Conservation (phyloP, 257 asterid genomes). For the Solanum habrochaites region DNA sequence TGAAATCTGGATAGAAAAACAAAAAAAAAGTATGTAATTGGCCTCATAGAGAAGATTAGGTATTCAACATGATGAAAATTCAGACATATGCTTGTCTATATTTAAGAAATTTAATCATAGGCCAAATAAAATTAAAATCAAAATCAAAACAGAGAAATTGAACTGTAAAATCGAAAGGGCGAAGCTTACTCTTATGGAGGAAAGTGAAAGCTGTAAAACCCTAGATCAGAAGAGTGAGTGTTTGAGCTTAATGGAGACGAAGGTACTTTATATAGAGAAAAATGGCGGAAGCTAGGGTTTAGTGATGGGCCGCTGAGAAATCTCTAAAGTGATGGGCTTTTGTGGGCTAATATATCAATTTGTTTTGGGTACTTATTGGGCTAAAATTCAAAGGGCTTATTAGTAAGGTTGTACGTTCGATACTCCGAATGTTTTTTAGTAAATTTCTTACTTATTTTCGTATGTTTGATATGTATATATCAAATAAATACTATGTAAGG, state of each 20-base stretch:
- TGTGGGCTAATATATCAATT: neutral
- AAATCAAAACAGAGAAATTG: neutral
- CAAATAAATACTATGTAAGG: too few relatives aligned
- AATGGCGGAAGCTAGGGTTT: neutral
- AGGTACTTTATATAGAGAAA: neutral
- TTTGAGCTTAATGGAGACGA: neutral
- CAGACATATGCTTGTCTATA: constrained; percentile 37
- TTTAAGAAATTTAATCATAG: constrained; percentile 10
- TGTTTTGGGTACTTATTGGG: neutral
- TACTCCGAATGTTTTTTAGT: neutral
- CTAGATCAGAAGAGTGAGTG: neutral
- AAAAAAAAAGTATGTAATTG: neutral
- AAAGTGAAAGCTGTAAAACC: neutral
- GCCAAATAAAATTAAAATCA: neutral
- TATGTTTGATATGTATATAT: too few relatives aligned
- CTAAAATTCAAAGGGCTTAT: neutral
- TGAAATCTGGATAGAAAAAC: neutral
- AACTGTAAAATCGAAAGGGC: neutral
- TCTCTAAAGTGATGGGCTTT: too few relatives aligned
- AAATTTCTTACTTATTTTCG: too few relatives aligned
- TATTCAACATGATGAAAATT: constrained; percentile 18
- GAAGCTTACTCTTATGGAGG: neutral
- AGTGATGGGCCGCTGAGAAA: too few relatives aligned
- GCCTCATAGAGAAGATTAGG: constrained; percentile 48
- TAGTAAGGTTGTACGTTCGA: too few relatives aligned